These are phyloP conservation scores for Torrubiella hemipterigena DNA, from an alignment of 2,329 filamentous ascomycete genomes.

Conservation along the genomic window DNA sequence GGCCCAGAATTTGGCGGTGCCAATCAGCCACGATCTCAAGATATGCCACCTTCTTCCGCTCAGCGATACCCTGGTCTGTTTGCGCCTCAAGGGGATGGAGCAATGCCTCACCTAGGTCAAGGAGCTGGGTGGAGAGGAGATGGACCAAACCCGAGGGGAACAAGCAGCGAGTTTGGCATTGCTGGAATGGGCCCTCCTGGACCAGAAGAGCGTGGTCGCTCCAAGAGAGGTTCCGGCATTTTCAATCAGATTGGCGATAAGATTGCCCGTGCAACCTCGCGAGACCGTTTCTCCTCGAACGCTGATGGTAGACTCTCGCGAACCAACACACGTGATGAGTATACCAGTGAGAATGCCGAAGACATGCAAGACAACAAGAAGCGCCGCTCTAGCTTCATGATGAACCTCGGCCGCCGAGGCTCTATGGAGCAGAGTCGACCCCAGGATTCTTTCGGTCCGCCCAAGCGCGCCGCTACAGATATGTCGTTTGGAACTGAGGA, in stretches of 20 bases:
- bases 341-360: constrained; percentile 29
- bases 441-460: neutral
- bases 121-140: constrained; percentile 11
- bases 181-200: constrained; percentile 21
- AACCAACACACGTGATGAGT: constrained; percentile 20
- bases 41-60: constrained; percentile 38
- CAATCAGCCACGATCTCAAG: constrained; percentile 13
- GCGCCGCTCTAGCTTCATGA: constrained; percentile 27
- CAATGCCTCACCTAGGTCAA: constrained; percentile 2
- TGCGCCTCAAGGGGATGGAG: constrained; percentile 13
- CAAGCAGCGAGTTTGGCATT: constrained; percentile 24
- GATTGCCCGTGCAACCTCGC: constrained; percentile 21
- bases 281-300: constrained; percentile 18
- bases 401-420: constrained; percentile 13
- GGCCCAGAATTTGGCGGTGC: constrained; percentile 8
- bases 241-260: constrained; percentile 39
- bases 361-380: constrained; percentile 24
- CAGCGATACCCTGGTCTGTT: constrained; percentile 38
- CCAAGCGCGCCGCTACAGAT: constrained; percentile 3
- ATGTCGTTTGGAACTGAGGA: constrained; percentile 7
- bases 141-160: constrained; percentile 24
- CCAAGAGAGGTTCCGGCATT: constrained; percentile 28
- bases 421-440: constrained; percentile 11
- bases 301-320: constrained; percentile 9
- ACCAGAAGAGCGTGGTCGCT: constrained; percentile 23